phyloP scores from a whole-genome alignment of 108 stramenopile genomes.

The Skeletonema menzelii region DNA sequence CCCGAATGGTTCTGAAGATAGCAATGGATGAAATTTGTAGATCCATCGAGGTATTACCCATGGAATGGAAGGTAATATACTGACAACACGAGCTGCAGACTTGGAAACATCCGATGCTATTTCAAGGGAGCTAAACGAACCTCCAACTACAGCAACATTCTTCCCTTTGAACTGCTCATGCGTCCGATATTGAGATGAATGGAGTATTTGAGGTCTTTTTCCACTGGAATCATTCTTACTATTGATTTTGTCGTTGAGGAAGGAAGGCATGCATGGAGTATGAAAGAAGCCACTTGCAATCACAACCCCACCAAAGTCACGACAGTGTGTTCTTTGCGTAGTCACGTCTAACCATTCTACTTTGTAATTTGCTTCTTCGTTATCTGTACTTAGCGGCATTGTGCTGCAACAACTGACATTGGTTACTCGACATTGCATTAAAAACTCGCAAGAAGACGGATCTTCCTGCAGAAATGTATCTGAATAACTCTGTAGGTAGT shows the following conservation, averaged over 20 bases:
- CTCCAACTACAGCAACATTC: slow-evolving; percentile 60
- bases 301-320: slow-evolving; percentile 66
- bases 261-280: slow-evolving; percentile 52
- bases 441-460: slow-evolving; percentile 34
- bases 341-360: slow-evolving; percentile 61
- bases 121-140: slow-evolving; percentile 66
- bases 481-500: slow-evolving; percentile 55
- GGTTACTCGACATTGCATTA: slow-evolving; percentile 54
- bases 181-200: slow-evolving; percentile 50
- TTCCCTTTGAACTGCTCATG: slow-evolving; percentile 36
- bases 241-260: slow-evolving; percentile 9
- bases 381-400: not conserved
- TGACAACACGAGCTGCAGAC: slow-evolving; percentile 50
- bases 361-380: slow-evolving; percentile 32
- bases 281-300: slow-evolving; percentile 71
- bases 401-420: slow-evolving; percentile 29
- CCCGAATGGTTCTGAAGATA: slow-evolving; percentile 1
- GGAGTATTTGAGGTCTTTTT: slow-evolving; percentile 38
- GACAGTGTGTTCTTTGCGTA: slow-evolving; percentile 33
- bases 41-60: slow-evolving; percentile 69
- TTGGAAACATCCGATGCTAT: slow-evolving; percentile 63
- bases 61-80: slow-evolving; percentile 58
- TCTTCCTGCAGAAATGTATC: slow-evolving; percentile 38
- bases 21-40: slow-evolving; percentile 31
- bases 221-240: slow-evolving; percentile 1